Evolutionary conservation across 371 early-diverging fungal genomes (phyloP).

Genomic region (Mortierella sp.): DNA sequence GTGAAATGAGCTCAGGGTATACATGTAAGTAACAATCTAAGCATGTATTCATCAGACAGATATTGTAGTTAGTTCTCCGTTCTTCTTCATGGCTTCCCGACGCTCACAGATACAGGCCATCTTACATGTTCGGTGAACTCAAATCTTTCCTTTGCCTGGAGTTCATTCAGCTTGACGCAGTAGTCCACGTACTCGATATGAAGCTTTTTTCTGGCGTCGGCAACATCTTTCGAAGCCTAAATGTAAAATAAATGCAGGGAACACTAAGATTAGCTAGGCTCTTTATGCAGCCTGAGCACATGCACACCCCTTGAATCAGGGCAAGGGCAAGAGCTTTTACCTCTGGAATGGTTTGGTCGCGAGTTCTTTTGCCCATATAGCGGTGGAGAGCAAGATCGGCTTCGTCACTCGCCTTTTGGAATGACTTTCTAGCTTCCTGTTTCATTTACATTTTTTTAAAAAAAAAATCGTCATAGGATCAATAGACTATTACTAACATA

Average conservation of each 20-base stretch:
- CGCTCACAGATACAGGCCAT: not conserved
- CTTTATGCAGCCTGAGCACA: not conserved
- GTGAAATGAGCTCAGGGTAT: constrained; percentile 54
- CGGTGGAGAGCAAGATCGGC: constrained; percentile 68
- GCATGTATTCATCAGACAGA: not conserved
- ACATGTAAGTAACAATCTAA: constrained; percentile 56
- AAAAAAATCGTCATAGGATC: not conserved
- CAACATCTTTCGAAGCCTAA: constrained; percentile 71
- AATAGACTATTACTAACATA: no score
- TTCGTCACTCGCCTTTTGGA: constrained; percentile 78
- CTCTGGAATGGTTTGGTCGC: constrained; percentile 70
- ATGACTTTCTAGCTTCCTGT: constrained; percentile 74
- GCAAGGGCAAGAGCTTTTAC: constrained; percentile 43
- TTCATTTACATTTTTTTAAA: not conserved
- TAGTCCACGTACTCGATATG: constrained; percentile 78
- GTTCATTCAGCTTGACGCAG: constrained; percentile 72
- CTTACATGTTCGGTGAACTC: constrained; percentile 83
- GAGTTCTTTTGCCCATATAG: constrained; percentile 73
- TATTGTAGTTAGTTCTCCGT: not conserved
- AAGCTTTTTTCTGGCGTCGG: constrained; percentile 69
- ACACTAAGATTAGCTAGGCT: no score
- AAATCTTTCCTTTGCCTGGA: constrained; percentile 76
- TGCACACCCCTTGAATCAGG: constrained; percentile 25
- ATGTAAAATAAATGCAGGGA: not conserved
- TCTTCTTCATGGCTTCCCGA: not conserved